Evolutionary conservation across 257 asterid genomes (phyloP), one percentile per base, ranked within the genome.

Genomic region (Nemophila menziesii): DNA sequence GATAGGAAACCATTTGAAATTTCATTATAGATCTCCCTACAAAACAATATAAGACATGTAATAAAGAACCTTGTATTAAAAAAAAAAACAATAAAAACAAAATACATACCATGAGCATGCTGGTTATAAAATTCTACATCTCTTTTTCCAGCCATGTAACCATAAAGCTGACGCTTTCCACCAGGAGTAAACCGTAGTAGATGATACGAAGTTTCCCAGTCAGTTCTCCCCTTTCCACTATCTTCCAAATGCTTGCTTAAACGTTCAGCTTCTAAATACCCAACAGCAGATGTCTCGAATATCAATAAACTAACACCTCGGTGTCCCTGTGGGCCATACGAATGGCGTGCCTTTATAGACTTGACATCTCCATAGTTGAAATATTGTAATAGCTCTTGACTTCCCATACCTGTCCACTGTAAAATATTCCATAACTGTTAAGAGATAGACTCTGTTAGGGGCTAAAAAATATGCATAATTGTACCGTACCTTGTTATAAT

Each of bases 361-460:
- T n/a, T n/a, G n/a, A n/a, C n/a, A 43, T 66, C 44, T 50, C 66
- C 74, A 18, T 37, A 39, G 39, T 51, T 42, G 55, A 81, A 78
- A 41, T 48, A 61, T 1, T 64, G 70, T 1, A 58, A 65, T 46
- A 80, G 72, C 61, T 77, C 86, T 42, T 62, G 74, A 54, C 67
- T 77, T 8, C 80, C 86, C 93, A 80, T 77, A 27, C 89, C 93
- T 26, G 45, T 59, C 89, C 93, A 80, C 86, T 79, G 65, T 16
- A 39, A 45, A 27, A 47, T 12, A 40, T 43, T 54, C 40, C 51
- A 16, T 44, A 34, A 43, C 22, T 7, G 7, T 29, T 29, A 29
- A 13, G 36, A 29, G 3, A 29, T 7, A 2, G 36, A 29, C 12
- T 13, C 36, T 7, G 36, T 2, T 29, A 4, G 4, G 6, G 33